Conservation (phyloP, 1,284 basidiomycete genomes). For the Pterulicium gracile region DNA sequence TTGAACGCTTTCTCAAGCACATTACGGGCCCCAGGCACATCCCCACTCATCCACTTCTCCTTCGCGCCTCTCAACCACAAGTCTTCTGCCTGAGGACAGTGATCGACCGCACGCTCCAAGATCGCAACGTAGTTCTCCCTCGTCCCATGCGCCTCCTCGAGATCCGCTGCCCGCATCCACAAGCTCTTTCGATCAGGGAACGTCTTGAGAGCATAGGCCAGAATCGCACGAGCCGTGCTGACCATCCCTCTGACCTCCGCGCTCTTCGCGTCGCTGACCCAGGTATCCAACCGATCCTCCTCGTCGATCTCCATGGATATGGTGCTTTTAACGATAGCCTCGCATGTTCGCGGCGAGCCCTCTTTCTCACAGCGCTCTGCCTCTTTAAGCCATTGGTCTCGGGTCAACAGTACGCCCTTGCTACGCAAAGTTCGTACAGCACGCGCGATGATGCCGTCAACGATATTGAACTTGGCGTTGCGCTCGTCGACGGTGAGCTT, state of each 20-base stretch:
- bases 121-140: constrained; percentile 68
- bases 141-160: constrained; percentile 86
- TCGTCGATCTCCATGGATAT: constrained; percentile 93
- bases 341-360: constrained; percentile 77
- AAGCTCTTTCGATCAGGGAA: constrained; percentile 78
- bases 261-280: constrained; percentile 86
- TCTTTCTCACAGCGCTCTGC: constrained; percentile 89
- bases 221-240: constrained; percentile 77
- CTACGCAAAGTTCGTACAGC: constrained; percentile 73
- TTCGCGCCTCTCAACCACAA: constrained; percentile 97
- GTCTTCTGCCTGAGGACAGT: constrained; percentile 90
- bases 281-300: constrained; percentile 82
- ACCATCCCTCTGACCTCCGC: constrained; percentile 69
- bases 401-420: constrained; percentile 80
- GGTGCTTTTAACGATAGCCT: constrained; percentile 93
- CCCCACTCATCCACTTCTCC: constrained; percentile 85
- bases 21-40: constrained; percentile 79
- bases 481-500: constrained; percentile 45
- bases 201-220: constrained; percentile 86
- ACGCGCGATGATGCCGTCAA: constrained; percentile 83
- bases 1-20: constrained; percentile 88
- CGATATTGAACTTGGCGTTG: constrained; percentile 53
- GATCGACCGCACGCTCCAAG: constrained; percentile 72
- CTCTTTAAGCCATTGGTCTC: constrained; percentile 95
- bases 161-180: constrained; percentile 85